A percentile compares a stretch with the other conserved stretches of the same genome.
Evolutionary conservation across 116 monocot species (phyloP).

Genomic region (Thalassia testudinum): DNA sequence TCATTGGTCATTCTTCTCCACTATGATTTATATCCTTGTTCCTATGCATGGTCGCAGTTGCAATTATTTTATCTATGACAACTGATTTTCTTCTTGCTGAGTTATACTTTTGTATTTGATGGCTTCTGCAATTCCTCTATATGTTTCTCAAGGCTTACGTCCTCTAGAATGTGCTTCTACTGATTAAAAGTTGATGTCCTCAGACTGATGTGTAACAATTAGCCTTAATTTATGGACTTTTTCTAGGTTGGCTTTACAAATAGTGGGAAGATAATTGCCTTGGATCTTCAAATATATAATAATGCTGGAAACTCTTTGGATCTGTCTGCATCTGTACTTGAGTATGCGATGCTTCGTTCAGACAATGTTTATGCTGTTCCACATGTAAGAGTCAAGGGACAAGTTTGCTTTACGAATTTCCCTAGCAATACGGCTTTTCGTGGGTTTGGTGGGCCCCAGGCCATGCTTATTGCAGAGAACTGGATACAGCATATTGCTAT

Average conservation of each 20-base stretch:
- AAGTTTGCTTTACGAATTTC: conserved; percentile 83
- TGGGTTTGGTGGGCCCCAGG: conserved; percentile 99
- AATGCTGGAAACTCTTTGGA: conserved; percentile 92
- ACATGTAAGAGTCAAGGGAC: conserved; percentile 57
- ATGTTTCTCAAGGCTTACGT: too few relatives aligned
- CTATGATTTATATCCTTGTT: too few relatives aligned
- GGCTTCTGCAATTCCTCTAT: too few relatives aligned
- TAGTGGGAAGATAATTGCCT: conserved; percentile 63
- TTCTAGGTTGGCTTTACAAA: conserved; percentile 84
- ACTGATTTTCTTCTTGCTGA: too few relatives aligned
- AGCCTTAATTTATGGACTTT: too few relatives aligned
- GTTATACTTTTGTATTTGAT: too few relatives aligned
- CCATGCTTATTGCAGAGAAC: conserved; percentile 86
- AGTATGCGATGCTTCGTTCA: conserved; percentile 83
- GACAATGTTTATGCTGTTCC: conserved; percentile 90
- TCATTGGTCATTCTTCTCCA: too few relatives aligned
- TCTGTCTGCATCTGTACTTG: conserved; percentile 62
- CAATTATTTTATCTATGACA: too few relatives aligned
- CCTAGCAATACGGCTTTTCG: conserved; percentile 96
- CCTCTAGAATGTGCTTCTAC: too few relatives aligned
- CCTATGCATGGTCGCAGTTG: too few relatives aligned
- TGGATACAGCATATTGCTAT: conserved; percentile 80
- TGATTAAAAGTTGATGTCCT: too few relatives aligned
- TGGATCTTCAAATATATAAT: conserved; percentile 85
- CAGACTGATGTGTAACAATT: too few relatives aligned